Conservation (phyloP, 2,329 filamentous ascomycete species). For the Metarhizium sp. region DNA sequence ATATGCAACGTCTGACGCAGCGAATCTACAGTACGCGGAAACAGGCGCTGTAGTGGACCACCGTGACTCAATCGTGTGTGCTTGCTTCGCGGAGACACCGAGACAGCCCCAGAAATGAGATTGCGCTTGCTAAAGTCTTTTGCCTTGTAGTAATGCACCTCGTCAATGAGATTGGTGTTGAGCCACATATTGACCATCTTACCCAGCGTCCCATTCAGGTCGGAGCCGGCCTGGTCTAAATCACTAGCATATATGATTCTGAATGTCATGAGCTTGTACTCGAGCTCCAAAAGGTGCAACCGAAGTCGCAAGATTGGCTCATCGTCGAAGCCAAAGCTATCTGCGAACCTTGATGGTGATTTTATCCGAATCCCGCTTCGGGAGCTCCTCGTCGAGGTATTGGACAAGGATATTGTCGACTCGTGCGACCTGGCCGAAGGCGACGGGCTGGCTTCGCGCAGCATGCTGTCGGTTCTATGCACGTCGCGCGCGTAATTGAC, state of each 20-base stretch:
- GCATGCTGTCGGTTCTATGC: constrained; percentile 8
- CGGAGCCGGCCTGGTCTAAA: constrained; percentile 10
- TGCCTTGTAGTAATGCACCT: constrained; percentile 18
- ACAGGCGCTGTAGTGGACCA: constrained; percentile 13
- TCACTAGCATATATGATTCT: constrained; percentile 20
- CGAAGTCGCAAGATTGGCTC: constrained; percentile 17
- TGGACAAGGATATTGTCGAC: constrained; percentile 13
- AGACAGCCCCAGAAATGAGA: constrained; percentile 4
- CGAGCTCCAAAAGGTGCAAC: constrained; percentile 19
- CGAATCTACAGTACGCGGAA: constrained; percentile 12
- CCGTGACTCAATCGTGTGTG: constrained; percentile 12
- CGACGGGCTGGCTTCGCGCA: constrained; percentile 12
- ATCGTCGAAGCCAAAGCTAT: constrained; percentile 11
- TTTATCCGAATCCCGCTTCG: constrained; percentile 11
- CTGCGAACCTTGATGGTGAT: constrained; percentile 13
- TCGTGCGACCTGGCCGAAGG: constrained; percentile 14
- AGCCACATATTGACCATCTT: constrained; percentile 19
- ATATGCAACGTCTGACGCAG: constrained; percentile 17
- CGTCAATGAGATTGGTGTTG: constrained; percentile 18
- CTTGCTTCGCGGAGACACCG: constrained; percentile 11
- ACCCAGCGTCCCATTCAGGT: constrained; percentile 14
- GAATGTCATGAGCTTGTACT: constrained; percentile 19
- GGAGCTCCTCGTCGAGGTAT: constrained; percentile 12
- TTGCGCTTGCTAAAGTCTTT: constrained; percentile 17
- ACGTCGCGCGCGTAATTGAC: constrained; percentile 18